A percentile compares a stretch with the other conserved stretches of the same genome.
Evolutionary conservation across 768 basidiomycete genomes (phyloP).

Genomic region (Naganishia vishniacii): DNA sequence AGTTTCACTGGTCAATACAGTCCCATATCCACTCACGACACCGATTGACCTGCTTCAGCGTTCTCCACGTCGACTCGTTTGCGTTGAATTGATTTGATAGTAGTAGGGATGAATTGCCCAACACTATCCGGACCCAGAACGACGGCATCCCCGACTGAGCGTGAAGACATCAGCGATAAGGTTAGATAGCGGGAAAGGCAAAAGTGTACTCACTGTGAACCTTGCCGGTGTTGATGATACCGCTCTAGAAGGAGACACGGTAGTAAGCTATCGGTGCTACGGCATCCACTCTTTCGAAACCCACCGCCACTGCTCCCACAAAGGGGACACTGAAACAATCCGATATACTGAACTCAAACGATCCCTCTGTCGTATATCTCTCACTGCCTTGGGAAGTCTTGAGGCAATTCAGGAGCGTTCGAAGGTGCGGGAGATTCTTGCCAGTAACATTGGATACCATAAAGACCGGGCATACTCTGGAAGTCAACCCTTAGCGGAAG

Average conservation of each 20-base stretch:
- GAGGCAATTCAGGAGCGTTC: conserved; percentile 83
- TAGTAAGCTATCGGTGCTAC: conserved; percentile 9
- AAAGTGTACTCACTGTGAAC: conserved; percentile 32
- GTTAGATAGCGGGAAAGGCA: not conserved
- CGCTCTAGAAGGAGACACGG: conserved; percentile 28
- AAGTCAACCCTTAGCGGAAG: not conserved
- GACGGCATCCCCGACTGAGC: conserved; percentile 72
- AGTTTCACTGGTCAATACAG: conserved; percentile 50
- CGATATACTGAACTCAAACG: conserved; percentile 49
- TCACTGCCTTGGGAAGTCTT: conserved; percentile 79
- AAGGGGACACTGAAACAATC: conserved; percentile 51
- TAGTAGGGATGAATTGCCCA: conserved; percentile 73
- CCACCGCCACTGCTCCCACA: conserved; percentile 36
- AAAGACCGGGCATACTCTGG: conserved; percentile 82
- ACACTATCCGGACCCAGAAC: conserved; percentile 87
- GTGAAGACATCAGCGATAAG: conserved; percentile 57
- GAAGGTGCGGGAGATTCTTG: conserved; percentile 76
- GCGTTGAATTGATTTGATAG: conserved; percentile 86
- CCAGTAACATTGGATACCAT: conserved; percentile 91
- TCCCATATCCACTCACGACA: conserved; percentile 49
- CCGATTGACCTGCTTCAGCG: conserved; percentile 93
- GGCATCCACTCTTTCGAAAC: conserved; percentile 22
- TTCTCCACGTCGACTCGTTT: conserved; percentile 78
- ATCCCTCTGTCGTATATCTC: conserved; percentile 65
- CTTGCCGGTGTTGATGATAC: conserved; percentile 44